Evolutionary conservation across 768 basidiomycete genomes (phyloP).

Genomic region (Strobilomyces dryophilus): DNA sequence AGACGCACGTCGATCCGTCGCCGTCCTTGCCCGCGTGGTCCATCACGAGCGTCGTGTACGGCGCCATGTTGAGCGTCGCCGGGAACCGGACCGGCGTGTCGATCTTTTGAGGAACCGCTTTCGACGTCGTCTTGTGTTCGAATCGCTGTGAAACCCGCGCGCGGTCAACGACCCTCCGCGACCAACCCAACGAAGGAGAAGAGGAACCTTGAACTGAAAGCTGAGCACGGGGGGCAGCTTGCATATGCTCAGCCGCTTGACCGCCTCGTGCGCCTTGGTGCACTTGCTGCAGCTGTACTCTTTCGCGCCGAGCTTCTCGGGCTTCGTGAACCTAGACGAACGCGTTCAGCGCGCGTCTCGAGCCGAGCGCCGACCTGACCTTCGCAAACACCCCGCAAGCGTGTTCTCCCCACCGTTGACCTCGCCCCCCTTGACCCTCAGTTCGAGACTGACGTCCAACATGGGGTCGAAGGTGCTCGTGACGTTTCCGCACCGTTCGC

Average conservation of each 20-base stretch:
- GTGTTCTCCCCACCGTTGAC: constrained; percentile 53
- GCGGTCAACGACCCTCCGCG: neutral
- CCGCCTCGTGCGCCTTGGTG: constrained; percentile 71
- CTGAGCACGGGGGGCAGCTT: constrained; percentile 86
- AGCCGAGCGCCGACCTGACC: constrained; percentile 38
- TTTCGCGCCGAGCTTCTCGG: constrained; percentile 78
- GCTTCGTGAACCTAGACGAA: constrained; percentile 68
- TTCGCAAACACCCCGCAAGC: constrained; percentile 68
- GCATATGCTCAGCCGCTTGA: constrained; percentile 79
- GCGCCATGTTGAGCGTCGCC: constrained; percentile 80
- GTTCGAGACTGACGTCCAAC: constrained; percentile 85
- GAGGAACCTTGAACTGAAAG: constrained; percentile 82
- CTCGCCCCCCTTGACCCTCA: constrained; percentile 54
- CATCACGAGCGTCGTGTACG: constrained; percentile 69
- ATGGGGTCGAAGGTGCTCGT: constrained; percentile 85
- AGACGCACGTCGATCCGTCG: constrained; percentile 25
- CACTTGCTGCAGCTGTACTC: constrained; percentile 86
- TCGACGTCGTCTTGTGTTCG: constrained; percentile 78
- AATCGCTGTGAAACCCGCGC: constrained; percentile 58
- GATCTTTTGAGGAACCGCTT: constrained; percentile 76
- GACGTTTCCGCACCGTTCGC: constrained; percentile 76
- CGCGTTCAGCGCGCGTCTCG: neutral
- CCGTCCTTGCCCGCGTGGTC: constrained; percentile 46
- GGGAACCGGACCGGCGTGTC: constrained; percentile 82
- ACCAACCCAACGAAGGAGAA: too few species aligned